phyloP scores from a whole-genome alignment of 2,329 filamentous ascomycete genomes.

The Trichoderma asperellum region DNA sequence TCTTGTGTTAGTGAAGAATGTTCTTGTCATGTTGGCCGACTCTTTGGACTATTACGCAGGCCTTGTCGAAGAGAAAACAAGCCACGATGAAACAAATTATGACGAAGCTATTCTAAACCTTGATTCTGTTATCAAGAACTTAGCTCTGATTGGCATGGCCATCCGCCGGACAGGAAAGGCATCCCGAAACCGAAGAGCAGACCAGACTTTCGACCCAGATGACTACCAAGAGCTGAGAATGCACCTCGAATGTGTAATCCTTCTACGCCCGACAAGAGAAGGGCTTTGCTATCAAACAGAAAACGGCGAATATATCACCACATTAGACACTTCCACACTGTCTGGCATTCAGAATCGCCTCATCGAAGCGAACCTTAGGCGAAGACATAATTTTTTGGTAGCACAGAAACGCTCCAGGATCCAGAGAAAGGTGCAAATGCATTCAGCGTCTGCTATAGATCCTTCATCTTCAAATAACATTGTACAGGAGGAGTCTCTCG shows the following conservation, averaged over 20 bases:
- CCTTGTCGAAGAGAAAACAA: too few species aligned
- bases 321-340: neutral
- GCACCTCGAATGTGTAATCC: conserved; percentile 3
- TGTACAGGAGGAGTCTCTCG: neutral
- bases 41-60: neutral
- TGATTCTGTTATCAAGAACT: conserved; percentile 24
- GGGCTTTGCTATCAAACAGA: neutral
- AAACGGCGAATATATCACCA: neutral
- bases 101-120: neutral
- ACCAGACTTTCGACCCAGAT: conserved; percentile 2
- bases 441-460: too few species aligned
- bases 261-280: conserved; percentile 4
- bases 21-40: conserved; percentile 16
- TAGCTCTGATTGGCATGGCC: conserved; percentile 9
- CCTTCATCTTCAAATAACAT: neutral
- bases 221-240: neutral
- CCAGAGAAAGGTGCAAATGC: neutral
- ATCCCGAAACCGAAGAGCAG: neutral
- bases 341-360: neutral
- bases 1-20: conserved; percentile 13
- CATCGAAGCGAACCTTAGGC: neutral
- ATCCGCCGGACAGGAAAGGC: conserved; percentile 27
- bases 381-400: neutral
- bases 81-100: neutral
- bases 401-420: neutral